phyloP scores from a whole-genome alignment of 2,329 filamentous ascomycete species.

The Lasiodiplodia sp. region DNA sequence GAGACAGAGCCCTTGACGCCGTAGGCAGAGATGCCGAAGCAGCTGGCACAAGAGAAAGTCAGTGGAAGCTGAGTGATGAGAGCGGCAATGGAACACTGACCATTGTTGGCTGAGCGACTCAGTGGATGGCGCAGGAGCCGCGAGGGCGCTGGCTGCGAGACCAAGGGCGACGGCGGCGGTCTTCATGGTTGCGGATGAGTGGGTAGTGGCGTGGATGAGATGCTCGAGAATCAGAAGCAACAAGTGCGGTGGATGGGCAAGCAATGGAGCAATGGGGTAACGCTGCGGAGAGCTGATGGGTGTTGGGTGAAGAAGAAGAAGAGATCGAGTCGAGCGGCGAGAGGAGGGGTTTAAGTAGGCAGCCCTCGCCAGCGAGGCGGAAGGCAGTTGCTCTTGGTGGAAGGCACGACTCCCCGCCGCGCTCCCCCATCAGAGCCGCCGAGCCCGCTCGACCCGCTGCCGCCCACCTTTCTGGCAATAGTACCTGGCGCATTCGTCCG shows the following conservation, averaged over 20 bases:
- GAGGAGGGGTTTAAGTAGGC: constrained; percentile 11
- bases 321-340: not conserved
- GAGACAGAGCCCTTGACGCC: not conserved
- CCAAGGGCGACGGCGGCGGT: constrained; percentile 3
- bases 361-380: not conserved
- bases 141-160: constrained; percentile 9
- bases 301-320: constrained; percentile 15
- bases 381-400: not conserved
- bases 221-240: not conserved
- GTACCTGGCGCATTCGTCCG: not conserved
- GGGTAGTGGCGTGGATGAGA: constrained; percentile 1
- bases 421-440: not conserved
- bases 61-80: not conserved
- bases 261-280: constrained; percentile 27
- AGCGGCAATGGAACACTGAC: not conserved
- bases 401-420: constrained; percentile 2
- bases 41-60: not conserved
- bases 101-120: not conserved
- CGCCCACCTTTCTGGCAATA: not conserved
- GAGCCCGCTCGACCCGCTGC: not conserved
- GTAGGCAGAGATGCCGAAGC: constrained; percentile 6
- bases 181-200: constrained; percentile 16
- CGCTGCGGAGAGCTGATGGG: constrained; percentile 6
- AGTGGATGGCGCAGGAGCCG: not conserved
- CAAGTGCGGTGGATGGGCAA: constrained; percentile 18